Evolutionary conservation across 257 asterid species (phyloP).

Genomic region (Solanum neorickii): DNA sequence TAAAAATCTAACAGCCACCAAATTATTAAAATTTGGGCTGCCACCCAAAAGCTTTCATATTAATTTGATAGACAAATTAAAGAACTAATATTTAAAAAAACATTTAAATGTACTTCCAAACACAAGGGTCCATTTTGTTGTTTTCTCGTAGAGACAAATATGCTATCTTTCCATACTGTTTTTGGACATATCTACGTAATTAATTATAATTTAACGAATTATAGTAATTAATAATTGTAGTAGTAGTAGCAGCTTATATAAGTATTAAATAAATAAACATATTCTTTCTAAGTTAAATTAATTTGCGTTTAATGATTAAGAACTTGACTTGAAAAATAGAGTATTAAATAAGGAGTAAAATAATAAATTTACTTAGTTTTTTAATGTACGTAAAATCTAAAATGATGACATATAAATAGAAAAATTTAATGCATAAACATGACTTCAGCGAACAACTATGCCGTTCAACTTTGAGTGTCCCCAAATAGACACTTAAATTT

Average conservation of each 20-base stretch:
- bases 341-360: too few species aligned
- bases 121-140: background rate
- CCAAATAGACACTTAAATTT: too few species aligned
- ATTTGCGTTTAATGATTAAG: too few species aligned
- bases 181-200: background rate
- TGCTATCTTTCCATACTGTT: background rate
- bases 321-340: background rate
- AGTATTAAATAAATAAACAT: too few species aligned
- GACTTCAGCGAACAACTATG: too few species aligned
- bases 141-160: background rate
- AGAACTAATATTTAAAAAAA: background rate
- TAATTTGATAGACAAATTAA: background rate
- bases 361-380: too few species aligned
- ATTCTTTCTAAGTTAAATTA: too few species aligned
- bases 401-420: too few species aligned
- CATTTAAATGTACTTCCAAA: background rate
- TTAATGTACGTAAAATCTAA: too few species aligned
- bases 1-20: background rate
- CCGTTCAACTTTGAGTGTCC: fast-evolving
- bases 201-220: background rate
- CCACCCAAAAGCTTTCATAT: background rate
- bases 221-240: background rate
- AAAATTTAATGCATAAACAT: too few species aligned
- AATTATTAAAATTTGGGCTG: background rate
- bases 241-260: too few species aligned